Evolutionary conservation across 2,329 filamentous ascomycete species (phyloP).

Genomic region (Colletotrichum kahawae): DNA sequence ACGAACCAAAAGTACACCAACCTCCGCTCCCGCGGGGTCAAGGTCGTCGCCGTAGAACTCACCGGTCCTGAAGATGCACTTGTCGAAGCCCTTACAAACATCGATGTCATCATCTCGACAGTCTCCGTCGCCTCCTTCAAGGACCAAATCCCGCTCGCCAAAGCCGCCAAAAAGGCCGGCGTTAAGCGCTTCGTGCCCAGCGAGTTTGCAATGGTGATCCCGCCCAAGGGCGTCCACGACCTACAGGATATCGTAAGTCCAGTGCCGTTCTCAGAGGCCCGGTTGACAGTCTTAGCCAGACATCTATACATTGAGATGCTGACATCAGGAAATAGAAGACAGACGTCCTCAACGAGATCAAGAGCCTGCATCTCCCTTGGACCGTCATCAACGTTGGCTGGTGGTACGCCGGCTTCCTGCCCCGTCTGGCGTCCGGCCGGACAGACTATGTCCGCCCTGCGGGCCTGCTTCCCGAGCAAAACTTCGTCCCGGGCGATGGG

Average conservation of each 20-base stretch:
- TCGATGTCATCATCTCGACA: slow-evolving; percentile 50
- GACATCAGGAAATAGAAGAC: slow-evolving; percentile 42
- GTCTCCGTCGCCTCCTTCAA: slow-evolving; percentile 37
- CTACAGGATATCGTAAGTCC: slow-evolving; percentile 23
- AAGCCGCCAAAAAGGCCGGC: slow-evolving; percentile 51
- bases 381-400: slow-evolving; percentile 64
- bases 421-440: slow-evolving; percentile 32
- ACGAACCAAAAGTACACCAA: slow-evolving; percentile 31
- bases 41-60: slow-evolving; percentile 47
- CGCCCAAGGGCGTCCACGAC: slow-evolving; percentile 36
- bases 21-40: slow-evolving; percentile 47
- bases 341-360: slow-evolving; percentile 52
- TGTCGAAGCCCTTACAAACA: slow-evolving; percentile 41
- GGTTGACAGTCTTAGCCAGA: no score
- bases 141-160: slow-evolving; percentile 49
- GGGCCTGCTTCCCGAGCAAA: slow-evolving; percentile 36
- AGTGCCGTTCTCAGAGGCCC: background rate
- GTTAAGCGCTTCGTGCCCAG: slow-evolving; percentile 58
- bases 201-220: slow-evolving; percentile 49
- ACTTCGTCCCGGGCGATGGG: slow-evolving; percentile 50
- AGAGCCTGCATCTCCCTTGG: slow-evolving; percentile 52
- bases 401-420: slow-evolving; percentile 55
- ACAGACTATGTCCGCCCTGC: slow-evolving; percentile 38
- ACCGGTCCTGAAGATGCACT: slow-evolving; percentile 44
- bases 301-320: background rate